phyloP scores from a whole-genome alignment of 768 basidiomycete species.

The Leccinum truebloodii region DNA sequence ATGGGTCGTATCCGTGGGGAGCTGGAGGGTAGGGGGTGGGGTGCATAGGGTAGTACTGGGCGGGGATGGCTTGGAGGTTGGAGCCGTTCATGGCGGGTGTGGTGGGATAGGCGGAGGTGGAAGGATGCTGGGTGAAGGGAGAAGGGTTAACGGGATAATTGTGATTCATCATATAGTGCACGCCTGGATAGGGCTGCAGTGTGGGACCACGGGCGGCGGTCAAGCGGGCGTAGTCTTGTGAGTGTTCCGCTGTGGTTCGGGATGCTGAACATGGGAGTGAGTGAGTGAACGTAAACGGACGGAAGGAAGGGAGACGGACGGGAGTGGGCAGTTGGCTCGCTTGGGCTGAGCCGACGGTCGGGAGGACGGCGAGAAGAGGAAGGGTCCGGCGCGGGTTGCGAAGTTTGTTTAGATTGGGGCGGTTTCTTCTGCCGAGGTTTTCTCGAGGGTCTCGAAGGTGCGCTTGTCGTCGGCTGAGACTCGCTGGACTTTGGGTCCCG shows the following conservation, averaged over 20 bases:
- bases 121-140: constrained; percentile 44
- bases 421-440: constrained; percentile 57
- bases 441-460: constrained; percentile 41
- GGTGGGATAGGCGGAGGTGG: constrained; percentile 37
- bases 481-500: constrained; percentile 44
- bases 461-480: constrained; percentile 42
- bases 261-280: constrained; percentile 17
- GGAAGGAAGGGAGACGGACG: constrained; percentile 18
- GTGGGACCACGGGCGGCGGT: constrained; percentile 41
- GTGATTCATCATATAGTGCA: constrained; percentile 69
- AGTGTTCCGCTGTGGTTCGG: constrained; percentile 20
- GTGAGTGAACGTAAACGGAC: not conserved
- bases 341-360: constrained; percentile 30
- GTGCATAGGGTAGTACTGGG: constrained; percentile 59
- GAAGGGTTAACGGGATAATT: constrained; percentile 64
- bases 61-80: constrained; percentile 40
- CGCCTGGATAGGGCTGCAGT: constrained; percentile 57
- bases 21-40: too few species aligned
- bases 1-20: too few species aligned
- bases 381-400: constrained; percentile 19
- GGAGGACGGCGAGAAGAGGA: constrained; percentile 27
- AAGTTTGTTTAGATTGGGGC: constrained; percentile 30
- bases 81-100: constrained; percentile 40
- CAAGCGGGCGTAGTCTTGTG: constrained; percentile 31
- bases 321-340: constrained; percentile 17